Evolutionary conservation across 257 asterid genomes (phyloP).

Genomic region (Eustoma russellianum): DNA sequence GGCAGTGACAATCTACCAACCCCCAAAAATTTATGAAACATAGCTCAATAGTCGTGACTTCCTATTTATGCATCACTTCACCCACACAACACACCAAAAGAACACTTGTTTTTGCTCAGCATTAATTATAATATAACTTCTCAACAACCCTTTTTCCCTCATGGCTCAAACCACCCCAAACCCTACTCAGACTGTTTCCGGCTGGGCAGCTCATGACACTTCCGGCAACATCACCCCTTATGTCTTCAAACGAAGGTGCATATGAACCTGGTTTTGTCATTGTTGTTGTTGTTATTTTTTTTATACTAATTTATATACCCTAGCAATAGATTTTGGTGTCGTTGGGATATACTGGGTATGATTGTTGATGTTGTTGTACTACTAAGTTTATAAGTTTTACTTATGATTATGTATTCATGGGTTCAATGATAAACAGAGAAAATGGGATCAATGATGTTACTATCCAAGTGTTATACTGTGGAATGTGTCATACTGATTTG

Average conservation of each 20-base stretch:
- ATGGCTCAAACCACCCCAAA: conserved; percentile 41
- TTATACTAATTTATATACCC: neutral
- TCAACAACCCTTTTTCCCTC: conserved; percentile 1
- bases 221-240: conserved; percentile 37
- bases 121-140: no score
- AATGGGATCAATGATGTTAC: conserved; percentile 36
- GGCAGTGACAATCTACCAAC: no score
- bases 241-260: conserved; percentile 34
- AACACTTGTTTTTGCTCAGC: no score
- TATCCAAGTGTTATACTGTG: conserved; percentile 30
- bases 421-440: conserved; percentile 12
- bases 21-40: no score
- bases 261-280: neutral
- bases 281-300: neutral
- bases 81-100: no score
- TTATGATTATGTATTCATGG: neutral
- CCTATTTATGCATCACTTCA: no score
- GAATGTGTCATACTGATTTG: conserved; percentile 42
- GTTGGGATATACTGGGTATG: no score
- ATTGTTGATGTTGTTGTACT: neutral
- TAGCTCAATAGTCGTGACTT: no score
- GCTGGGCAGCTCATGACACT: conserved; percentile 44
- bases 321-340: no score
- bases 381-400: neutral
- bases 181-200: conserved; percentile 32